Conservation (phyloP, 768 basidiomycete species). For the Russula griseocarnosa region DNA sequence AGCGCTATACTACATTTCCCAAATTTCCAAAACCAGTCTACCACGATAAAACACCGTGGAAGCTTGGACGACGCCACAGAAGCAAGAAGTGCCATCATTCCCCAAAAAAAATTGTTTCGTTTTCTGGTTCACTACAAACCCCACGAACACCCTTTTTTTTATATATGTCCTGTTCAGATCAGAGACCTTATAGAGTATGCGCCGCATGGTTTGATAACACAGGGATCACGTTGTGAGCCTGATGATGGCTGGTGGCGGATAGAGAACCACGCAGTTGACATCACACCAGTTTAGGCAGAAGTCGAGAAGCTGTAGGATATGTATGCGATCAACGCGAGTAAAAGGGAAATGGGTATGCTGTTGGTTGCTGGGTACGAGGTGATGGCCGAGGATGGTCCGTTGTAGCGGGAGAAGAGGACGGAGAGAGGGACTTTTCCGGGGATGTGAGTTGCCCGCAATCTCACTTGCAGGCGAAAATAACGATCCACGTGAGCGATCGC, state of each 20-base stretch:
- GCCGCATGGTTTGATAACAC: conserved; percentile 1
- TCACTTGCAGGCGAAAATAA: neutral
- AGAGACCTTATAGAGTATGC: neutral
- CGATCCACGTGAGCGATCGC: neutral
- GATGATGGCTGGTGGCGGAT: neutral
- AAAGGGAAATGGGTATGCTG: conserved; percentile 6
- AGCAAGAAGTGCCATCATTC: neutral
- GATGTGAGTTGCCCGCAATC: no score
- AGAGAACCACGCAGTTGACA: conserved; percentile 12
- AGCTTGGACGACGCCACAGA: neutral
- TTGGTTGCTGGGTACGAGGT: neutral
- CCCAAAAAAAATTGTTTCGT: neutral
- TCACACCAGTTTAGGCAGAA: conserved; percentile 2
- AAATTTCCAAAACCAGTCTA: neutral
- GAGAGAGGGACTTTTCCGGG: neutral
- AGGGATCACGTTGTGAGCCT: neutral
- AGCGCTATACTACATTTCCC: neutral
- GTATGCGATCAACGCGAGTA: conserved; percentile 8
- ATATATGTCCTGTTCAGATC: neutral
- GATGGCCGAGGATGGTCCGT: neutral
- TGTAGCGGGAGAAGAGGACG: neutral
- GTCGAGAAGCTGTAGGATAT: neutral
- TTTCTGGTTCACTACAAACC: no score
- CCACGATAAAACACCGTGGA: neutral
- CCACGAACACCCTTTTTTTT: neutral